phyloP scores from a whole-genome alignment of 1,284 basidiomycete genomes.

The Xerocomus amazonicus region DNA sequence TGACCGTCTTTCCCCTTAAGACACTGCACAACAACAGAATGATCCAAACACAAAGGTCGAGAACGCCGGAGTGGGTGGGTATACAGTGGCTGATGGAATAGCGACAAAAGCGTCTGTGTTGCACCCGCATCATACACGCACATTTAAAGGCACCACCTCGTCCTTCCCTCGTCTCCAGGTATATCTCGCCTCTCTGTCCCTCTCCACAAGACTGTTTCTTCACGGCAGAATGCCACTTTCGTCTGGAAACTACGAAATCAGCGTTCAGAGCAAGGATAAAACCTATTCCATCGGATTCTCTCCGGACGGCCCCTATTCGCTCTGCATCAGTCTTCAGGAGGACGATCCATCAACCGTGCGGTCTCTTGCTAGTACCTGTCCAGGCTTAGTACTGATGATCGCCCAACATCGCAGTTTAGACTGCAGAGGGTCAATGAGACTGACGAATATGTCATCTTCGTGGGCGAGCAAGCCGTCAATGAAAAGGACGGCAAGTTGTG shows the following conservation, averaged over 20 bases:
- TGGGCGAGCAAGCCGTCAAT: neutral
- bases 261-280: neutral
- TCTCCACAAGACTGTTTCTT: neutral
- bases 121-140: neutral
- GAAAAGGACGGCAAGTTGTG: neutral
- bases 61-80: no score
- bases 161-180: neutral
- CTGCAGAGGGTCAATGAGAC: neutral
- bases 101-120: neutral
- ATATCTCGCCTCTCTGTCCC: neutral
- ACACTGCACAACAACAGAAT: no score
- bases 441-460: neutral
- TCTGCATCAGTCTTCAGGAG: neutral
- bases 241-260: neutral
- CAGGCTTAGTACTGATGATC: neutral
- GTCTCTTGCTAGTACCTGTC: neutral
- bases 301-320: neutral
- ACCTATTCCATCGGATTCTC: neutral
- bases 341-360: neutral
- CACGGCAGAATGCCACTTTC: neutral
- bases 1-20: no score
- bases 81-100: neutral
- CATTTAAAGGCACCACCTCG: neutral
- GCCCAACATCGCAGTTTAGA: neutral
- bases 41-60: no score